phyloP scores from a whole-genome alignment of 768 basidiomycete species.

The Thelephora ganbajun region DNA sequence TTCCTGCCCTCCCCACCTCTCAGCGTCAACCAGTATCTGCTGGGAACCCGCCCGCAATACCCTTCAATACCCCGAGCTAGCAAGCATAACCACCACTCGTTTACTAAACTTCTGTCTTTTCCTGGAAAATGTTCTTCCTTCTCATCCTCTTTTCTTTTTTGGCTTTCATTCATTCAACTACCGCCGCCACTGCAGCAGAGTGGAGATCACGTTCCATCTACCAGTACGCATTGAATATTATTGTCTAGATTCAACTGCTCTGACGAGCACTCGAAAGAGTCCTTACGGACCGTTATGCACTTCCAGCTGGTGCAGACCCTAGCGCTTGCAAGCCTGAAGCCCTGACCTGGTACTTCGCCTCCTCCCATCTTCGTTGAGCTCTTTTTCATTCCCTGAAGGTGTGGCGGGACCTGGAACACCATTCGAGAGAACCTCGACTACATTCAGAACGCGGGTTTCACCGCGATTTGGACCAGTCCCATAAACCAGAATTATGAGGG shows the following conservation, averaged over 20 bases:
- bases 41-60: neutral
- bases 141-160: conserved; percentile 15
- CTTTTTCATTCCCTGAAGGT: neutral
- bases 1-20: neutral
- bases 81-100: neutral
- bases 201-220: conserved; percentile 74
- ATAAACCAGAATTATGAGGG: conserved; percentile 69
- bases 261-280: conserved; percentile 19
- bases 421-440: conserved; percentile 73
- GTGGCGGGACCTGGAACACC: conserved; percentile 78
- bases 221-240: conserved; percentile 31
- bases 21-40: neutral
- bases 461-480: conserved; percentile 78
- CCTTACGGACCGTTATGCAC: conserved; percentile 66
- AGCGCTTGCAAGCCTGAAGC: conserved; percentile 40
- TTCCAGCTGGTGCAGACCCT: conserved; percentile 37
- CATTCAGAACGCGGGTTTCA: conserved; percentile 71
- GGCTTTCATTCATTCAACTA: conserved; percentile 18
- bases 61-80: neutral
- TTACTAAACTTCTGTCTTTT: neutral
- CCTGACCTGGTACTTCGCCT: conserved; percentile 40
- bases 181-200: conserved; percentile 53
- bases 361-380: neutral
- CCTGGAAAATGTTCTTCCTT: conserved; percentile 10
- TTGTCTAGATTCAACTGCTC: neutral